Conservation (phyloP, 805 yeast genomes). For the Yamadazyma akitaensis region DNA sequence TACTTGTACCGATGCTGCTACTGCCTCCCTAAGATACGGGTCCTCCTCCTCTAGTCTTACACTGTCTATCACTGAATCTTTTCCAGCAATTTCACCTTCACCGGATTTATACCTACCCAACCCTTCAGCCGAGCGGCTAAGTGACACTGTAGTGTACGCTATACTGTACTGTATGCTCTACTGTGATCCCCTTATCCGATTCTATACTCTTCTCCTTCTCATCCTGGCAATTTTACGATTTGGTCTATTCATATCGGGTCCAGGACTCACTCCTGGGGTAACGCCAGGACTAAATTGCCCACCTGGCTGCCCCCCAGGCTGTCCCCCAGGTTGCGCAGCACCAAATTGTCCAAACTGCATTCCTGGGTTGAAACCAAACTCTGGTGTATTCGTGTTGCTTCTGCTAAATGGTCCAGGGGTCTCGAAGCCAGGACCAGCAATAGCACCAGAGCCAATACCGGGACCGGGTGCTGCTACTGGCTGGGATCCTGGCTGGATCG, state of each 20-base stretch:
- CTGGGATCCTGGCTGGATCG: neutral
- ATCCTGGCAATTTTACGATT: constrained; percentile 31
- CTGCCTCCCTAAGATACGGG: no score
- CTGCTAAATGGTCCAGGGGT: constrained; percentile 6
- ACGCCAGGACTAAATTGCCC: neutral
- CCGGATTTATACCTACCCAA: no score
- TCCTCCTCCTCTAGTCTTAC: no score
- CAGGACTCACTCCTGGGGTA: neutral
- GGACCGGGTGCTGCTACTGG: neutral
- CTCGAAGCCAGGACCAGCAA: neutral
- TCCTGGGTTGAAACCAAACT: neutral
- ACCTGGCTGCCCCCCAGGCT: neutral
- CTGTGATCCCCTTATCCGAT: neutral
- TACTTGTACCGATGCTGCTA: no score
- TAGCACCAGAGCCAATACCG: no score
- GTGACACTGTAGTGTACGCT: no score
- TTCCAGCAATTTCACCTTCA: no score
- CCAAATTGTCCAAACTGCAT: neutral
- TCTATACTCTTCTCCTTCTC: constrained; percentile 26
- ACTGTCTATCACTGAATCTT: no score
- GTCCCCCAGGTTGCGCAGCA: neutral
- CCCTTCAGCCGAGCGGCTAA: no score
- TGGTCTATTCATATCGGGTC: constrained; percentile 8
- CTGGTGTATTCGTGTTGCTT: constrained; percentile 8
- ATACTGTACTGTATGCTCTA: no score